These are phyloP conservation scores for Phlebopus sp. DNA, from an alignment of 1,284 basidiomycete genomes.

Conservation along the genomic window DNA sequence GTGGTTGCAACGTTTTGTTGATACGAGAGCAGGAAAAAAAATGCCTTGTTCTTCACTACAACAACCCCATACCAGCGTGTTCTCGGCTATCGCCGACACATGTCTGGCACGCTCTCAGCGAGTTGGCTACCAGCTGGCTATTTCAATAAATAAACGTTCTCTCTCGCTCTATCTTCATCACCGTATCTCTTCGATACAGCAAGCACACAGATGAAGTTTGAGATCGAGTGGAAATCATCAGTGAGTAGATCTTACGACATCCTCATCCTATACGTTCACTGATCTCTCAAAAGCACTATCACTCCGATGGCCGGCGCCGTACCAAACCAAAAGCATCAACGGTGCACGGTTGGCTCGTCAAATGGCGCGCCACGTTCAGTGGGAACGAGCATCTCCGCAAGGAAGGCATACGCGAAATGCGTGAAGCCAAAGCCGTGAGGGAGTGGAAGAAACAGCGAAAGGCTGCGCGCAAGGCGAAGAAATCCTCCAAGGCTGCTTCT, in stretches of 20 bases:
- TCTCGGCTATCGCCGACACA: slow-evolving; percentile 18
- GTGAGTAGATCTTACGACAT: slow-evolving; percentile 18
- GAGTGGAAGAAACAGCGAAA: slow-evolving; percentile 23
- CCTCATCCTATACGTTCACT: slow-evolving; percentile 2
- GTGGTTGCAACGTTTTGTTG: background rate
- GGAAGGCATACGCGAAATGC: slow-evolving; percentile 49
- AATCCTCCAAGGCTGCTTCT: slow-evolving; percentile 9
- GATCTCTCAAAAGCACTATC: slow-evolving; percentile 36
- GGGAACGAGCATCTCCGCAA: slow-evolving; percentile 62
- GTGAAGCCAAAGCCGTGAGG: slow-evolving; percentile 42
- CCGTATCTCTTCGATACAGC: slow-evolving; percentile 4
- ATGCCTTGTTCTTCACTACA: too few relatives aligned
- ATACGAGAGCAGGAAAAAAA: background rate
- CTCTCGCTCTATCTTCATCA: slow-evolving; percentile 10
- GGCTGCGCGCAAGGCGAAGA: slow-evolving; percentile 23
- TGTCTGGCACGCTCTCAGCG: slow-evolving; percentile 13
- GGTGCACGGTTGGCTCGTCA: slow-evolving; percentile 76
- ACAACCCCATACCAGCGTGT: too few relatives aligned
- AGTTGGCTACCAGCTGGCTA: background rate
- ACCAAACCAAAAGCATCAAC: slow-evolving; percentile 56
- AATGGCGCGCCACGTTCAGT: slow-evolving; percentile 68
- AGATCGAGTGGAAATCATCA: slow-evolving; percentile 44
- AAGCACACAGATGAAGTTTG: slow-evolving; percentile 23
- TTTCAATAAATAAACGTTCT: slow-evolving; percentile 24
- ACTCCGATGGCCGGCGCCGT: slow-evolving; percentile 47